These are phyloP conservation scores for Sarocladium oryzae DNA, from an alignment of 2,329 filamentous ascomycete species.

Conservation along the genomic window DNA sequence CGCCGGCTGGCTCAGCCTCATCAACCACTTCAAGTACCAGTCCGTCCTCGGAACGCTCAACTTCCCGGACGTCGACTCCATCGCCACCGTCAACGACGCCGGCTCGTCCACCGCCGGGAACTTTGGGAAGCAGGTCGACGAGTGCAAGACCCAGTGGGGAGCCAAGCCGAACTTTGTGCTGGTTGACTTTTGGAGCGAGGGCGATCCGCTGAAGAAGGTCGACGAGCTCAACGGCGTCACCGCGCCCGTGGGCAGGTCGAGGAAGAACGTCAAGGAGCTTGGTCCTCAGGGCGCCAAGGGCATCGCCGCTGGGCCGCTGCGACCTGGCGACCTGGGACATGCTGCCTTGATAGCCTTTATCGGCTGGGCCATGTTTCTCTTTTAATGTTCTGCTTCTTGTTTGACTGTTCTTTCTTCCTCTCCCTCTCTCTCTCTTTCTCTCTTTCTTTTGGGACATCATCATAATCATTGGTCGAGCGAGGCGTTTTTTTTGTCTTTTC, in stretches of 20 bases:
- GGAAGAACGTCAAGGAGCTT: conserved; percentile 11
- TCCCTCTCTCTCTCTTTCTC: no score
- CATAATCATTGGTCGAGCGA: no score
- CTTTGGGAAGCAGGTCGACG: conserved; percentile 45
- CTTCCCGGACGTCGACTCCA: conserved; percentile 53
- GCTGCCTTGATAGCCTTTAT: conserved; percentile 27
- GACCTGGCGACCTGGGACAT: conserved; percentile 20
- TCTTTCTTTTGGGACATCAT: no score
- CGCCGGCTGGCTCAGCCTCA: conserved; percentile 58
- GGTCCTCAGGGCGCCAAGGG: neutral
- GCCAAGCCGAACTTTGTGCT: conserved; percentile 64
- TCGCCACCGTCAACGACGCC: conserved; percentile 60
- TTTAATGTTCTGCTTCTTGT: neutral
- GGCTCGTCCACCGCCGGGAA: conserved; percentile 45
- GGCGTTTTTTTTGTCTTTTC: no score
- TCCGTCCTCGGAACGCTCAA: conserved; percentile 45
- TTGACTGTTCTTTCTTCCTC: no score
- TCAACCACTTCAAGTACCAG: conserved; percentile 76
- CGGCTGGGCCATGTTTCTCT: conserved; percentile 8
- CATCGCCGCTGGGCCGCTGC: neutral
- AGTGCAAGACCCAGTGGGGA: conserved; percentile 54
- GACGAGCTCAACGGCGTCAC: conserved; percentile 59
- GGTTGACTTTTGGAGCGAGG: conserved; percentile 74
- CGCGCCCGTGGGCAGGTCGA: conserved; percentile 27
- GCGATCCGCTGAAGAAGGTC: conserved; percentile 61